phyloP scores from a whole-genome alignment of 2,329 filamentous ascomycete species.

The Penicillium nordicum region DNA sequence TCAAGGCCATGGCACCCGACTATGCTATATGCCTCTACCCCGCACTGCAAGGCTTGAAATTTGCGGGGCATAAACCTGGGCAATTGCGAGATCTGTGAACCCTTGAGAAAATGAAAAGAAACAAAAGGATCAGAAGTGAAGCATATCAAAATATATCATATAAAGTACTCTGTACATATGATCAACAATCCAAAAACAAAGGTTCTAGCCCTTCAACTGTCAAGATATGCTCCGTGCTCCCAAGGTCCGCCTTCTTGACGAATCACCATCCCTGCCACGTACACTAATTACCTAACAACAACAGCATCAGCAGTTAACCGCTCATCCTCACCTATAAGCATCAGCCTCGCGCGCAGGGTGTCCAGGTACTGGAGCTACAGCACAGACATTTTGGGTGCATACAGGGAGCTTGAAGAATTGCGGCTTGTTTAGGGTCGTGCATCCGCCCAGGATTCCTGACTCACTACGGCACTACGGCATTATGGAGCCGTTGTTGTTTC shows the following conservation, averaged over 20 bases:
- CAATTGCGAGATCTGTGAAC: slow-evolving; percentile 15
- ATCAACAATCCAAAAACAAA: slow-evolving; percentile 4
- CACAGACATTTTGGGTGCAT: background rate
- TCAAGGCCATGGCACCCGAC: background rate
- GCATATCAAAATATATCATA: background rate
- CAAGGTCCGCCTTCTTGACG: slow-evolving; percentile 11
- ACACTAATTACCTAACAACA: slow-evolving; percentile 35
- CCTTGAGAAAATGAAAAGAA: background rate
- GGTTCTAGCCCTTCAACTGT: slow-evolving; percentile 20
- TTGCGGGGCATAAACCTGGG: slow-evolving; percentile 23
- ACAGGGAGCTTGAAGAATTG: slow-evolving; percentile 4
- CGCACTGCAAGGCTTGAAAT: slow-evolving; percentile 26
- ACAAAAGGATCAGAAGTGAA: background rate
- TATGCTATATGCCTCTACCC: slow-evolving; percentile 17
- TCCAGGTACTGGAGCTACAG: slow-evolving; percentile 13
- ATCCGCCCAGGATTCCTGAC: background rate
- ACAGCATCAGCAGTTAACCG: slow-evolving; percentile 4
- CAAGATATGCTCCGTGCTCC: slow-evolving; percentile 26
- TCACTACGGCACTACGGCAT: background rate
- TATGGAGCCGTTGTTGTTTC: background rate
- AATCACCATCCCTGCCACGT: slow-evolving; percentile 22
- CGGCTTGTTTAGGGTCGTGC: slow-evolving; percentile 1
- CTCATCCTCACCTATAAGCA: slow-evolving; percentile 6
- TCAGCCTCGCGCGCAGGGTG: slow-evolving; percentile 4
- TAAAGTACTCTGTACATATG: background rate